Conservation (phyloP, 1,284 basidiomycete genomes). For the Fomitopsis palustris region DNA sequence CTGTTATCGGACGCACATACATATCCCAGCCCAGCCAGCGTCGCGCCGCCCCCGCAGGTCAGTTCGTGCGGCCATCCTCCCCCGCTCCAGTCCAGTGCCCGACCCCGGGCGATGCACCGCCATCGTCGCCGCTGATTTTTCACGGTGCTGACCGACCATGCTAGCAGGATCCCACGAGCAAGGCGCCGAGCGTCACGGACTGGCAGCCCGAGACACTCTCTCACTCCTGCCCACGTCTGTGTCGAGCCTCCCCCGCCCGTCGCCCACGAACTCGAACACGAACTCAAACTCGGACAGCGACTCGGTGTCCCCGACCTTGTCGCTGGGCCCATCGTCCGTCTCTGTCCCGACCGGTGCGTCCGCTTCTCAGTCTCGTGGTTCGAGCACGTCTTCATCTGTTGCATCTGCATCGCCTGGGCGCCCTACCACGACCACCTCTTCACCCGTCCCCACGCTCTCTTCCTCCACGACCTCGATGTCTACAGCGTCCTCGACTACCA, state of each 20-base stretch:
- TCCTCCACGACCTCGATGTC: not conserved
- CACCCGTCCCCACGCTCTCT: conserved; percentile 2
- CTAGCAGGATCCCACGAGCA: not conserved
- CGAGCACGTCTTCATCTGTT: not conserved
- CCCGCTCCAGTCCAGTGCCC: not conserved
- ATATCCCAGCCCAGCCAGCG: not conserved
- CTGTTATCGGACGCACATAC: not conserved
- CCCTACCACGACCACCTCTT: not conserved
- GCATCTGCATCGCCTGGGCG: not conserved
- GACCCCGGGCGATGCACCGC: conserved; percentile 2
- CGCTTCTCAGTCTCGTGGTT: not conserved
- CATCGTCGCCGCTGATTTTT: not conserved
- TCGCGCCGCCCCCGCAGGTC: not conserved
- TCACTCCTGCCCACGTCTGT: not conserved
- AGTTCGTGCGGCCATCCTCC: not conserved
- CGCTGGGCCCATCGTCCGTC: not conserved
- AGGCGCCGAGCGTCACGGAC: not conserved
- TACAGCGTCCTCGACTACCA: not conserved
- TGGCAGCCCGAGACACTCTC: not conserved
- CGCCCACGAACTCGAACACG: not conserved
- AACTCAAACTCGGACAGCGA: not conserved
- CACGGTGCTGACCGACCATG: conserved; percentile 1
- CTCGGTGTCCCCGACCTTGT: not conserved
- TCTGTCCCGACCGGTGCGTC: not conserved
- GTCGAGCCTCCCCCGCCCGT: not conserved